A percentile compares a stretch with the other conserved stretches of the same genome.
Conservation (phyloP, 306 rosid species). For the Coriaria nepalensis region DNA sequence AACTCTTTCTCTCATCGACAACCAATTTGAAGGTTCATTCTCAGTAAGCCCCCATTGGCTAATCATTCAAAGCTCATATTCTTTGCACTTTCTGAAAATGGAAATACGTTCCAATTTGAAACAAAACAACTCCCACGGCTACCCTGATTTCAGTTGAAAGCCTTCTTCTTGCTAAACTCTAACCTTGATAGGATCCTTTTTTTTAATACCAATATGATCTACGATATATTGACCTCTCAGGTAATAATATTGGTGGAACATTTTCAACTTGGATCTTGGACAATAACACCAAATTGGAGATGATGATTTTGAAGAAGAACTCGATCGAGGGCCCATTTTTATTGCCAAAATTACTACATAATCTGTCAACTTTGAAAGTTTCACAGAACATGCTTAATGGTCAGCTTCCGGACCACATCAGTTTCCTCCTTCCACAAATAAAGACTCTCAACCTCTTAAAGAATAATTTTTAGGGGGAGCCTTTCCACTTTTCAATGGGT, state of each 20-base stretch:
- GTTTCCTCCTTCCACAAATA: background rate
- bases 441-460: background rate
- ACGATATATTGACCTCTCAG: conserved; percentile 1
- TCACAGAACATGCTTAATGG: background rate
- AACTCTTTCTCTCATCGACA: conserved; percentile 6
- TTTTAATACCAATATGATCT: conserved; percentile 1
- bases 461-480: conserved; percentile 6
- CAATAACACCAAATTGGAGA: background rate
- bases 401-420: background rate
- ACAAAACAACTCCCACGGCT: conserved; percentile 1
- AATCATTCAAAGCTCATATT: conserved; percentile 9
- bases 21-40: conserved; percentile 13
- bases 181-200: conserved; percentile 6
- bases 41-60: conserved; percentile 8
- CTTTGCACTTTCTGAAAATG: background rate
- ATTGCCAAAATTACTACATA: background rate
- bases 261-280: conserved; percentile 1
- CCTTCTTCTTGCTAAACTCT: background rate
- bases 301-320: background rate
- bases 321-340: background rate
- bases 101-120: conserved; percentile 11
- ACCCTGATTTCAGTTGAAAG: conserved; percentile 7
- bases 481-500: background rate
- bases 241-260: conserved; percentile 1
- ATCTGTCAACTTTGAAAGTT: background rate